These are phyloP conservation scores for Xylaria sp. DNA, from an alignment of 2,329 filamentous ascomycete genomes.

Conservation along the genomic window DNA sequence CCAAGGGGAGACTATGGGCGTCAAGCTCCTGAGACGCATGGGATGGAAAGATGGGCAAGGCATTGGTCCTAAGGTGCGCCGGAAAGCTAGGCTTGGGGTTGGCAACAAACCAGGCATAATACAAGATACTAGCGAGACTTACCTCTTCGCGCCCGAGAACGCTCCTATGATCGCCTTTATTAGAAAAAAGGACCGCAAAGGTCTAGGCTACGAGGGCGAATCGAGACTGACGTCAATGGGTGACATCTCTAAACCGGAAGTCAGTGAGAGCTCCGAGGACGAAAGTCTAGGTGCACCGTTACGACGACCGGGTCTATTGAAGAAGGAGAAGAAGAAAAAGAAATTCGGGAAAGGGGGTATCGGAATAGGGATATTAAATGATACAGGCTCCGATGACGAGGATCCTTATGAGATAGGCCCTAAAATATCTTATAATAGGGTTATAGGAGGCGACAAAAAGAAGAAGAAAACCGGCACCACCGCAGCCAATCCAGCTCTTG, in stretches of 20 bases:
- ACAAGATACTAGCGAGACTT: slow-evolving; percentile 60
- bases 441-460: slow-evolving; percentile 84
- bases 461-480: slow-evolving; percentile 69
- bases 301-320: slow-evolving; percentile 48
- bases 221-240: slow-evolving; percentile 58
- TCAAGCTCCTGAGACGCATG: slow-evolving; percentile 88
- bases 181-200: slow-evolving; percentile 75
- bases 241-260: slow-evolving; percentile 43
- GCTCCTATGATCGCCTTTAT: slow-evolving; percentile 73
- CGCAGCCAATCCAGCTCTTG: slow-evolving; percentile 71
- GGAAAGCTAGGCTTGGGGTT: slow-evolving; percentile 75
- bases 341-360: slow-evolving; percentile 72
- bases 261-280: slow-evolving; percentile 54
- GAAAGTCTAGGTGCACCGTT: slow-evolving; percentile 57
- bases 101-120: slow-evolving; percentile 50
- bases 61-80: slow-evolving; percentile 85
- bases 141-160: slow-evolving; percentile 89
- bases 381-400: slow-evolving; percentile 94
- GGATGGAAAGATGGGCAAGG: slow-evolving; percentile 96
- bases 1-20: slow-evolving; percentile 85
- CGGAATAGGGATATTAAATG: slow-evolving; percentile 89
- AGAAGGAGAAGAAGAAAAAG: slow-evolving; percentile 62
- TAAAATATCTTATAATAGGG: slow-evolving; percentile 85
- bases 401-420: slow-evolving; percentile 94
- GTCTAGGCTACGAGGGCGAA: slow-evolving; percentile 74